Conservation (phyloP, 2,329 filamentous ascomycete species). For the Cladophialophora carrionii region DNA sequence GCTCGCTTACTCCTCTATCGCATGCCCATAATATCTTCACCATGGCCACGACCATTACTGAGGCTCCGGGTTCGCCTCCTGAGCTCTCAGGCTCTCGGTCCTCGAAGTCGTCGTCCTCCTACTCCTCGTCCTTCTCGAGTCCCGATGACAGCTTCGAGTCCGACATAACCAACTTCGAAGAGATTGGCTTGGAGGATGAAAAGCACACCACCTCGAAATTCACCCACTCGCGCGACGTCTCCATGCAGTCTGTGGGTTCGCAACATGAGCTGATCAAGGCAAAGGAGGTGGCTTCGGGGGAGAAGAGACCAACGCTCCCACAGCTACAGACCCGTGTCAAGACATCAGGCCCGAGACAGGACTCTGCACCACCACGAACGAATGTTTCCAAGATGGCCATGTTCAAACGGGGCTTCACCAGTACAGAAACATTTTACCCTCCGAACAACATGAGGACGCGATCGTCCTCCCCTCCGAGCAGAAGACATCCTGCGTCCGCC, state of each 20-base stretch:
- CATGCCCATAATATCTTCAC: slow-evolving; percentile 40
- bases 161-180: slow-evolving; percentile 85
- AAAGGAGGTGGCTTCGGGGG: slow-evolving; percentile 15
- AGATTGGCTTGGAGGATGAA: slow-evolving; percentile 83
- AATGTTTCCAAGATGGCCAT: slow-evolving; percentile 16
- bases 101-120: slow-evolving; percentile 87
- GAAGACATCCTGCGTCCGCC: slow-evolving; percentile 20
- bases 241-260: slow-evolving; percentile 36
- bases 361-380: slow-evolving; percentile 17
- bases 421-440: slow-evolving; percentile 24
- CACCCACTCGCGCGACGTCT: slow-evolving; percentile 32
- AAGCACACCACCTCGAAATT: slow-evolving; percentile 42
- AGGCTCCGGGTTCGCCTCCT: slow-evolving; percentile 69
- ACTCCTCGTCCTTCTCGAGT: slow-evolving; percentile 76
- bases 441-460: slow-evolving; percentile 25
- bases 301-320: slow-evolving; percentile 24
- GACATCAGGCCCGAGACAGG: slow-evolving; percentile 13
- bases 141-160: slow-evolving; percentile 55
- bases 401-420: slow-evolving; percentile 30
- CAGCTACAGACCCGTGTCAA: slow-evolving; percentile 28
- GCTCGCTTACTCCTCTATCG: slow-evolving; percentile 28
- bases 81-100: slow-evolving; percentile 84
- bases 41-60: slow-evolving; percentile 47
- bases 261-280: slow-evolving; percentile 39
- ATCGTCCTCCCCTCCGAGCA: slow-evolving; percentile 32